These are phyloP conservation scores for Pythium rhizo-oryzae DNA, from an alignment of 352 stramenopile genomes.

Conservation along the genomic window DNA sequence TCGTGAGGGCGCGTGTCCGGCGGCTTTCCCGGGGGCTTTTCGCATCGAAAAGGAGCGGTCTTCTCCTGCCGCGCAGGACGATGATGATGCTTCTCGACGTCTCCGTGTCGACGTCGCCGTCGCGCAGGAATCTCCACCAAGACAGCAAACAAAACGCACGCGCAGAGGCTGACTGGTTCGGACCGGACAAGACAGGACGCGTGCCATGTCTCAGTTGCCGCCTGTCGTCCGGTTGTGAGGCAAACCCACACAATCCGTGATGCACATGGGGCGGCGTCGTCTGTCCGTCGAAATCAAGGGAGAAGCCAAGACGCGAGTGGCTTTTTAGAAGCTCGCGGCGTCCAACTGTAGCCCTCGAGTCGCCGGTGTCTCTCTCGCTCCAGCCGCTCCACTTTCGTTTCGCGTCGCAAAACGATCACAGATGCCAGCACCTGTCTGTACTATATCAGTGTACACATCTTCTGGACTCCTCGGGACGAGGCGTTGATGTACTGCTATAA, in stretches of 20 bases:
- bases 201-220: neutral
- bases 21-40: too few species aligned
- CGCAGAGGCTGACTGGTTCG: neutral
- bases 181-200: neutral
- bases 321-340: neutral
- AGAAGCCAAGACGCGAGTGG: neutral
- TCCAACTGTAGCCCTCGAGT: neutral
- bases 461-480: neutral
- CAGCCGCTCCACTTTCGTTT: constrained; percentile 2
- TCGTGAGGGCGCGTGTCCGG: too few species aligned
- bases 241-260: neutral
- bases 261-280: neutral
- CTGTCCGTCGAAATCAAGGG: neutral
- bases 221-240: neutral
- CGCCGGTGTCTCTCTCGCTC: neutral
- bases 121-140: neutral
- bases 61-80: too few species aligned
- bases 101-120: too few species aligned
- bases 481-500: neutral
- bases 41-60: too few species aligned
- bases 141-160: neutral
- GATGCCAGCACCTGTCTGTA: neutral
- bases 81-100: too few species aligned
- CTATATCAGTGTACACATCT: neutral
- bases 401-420: neutral